Conservation (phyloP, 768 basidiomycete species). For the Cubamyces lactineus region DNA sequence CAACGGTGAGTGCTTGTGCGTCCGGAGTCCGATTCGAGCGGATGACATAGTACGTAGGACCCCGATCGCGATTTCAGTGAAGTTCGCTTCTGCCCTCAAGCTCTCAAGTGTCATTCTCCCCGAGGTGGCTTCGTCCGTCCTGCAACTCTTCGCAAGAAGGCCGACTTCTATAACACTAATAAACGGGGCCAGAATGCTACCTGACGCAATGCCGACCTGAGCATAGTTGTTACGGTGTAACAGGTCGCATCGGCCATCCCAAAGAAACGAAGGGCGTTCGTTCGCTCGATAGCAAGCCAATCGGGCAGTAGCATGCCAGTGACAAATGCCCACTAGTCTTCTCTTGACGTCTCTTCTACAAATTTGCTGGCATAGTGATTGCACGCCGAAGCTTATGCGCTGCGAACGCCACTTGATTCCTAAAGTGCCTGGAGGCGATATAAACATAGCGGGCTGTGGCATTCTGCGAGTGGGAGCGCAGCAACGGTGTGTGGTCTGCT, state of each 20-base stretch:
- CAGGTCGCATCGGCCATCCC: too few species aligned
- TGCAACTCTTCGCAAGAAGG: too few species aligned
- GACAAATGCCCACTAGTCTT: not conserved
- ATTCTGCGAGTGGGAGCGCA: not conserved
- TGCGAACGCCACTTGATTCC: not conserved
- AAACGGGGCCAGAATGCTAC: too few species aligned
- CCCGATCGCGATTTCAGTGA: slow-evolving; percentile 1
- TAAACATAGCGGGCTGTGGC: not conserved
- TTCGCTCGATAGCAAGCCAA: too few species aligned
- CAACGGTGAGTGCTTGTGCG: not conserved
- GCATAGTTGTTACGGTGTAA: too few species aligned
- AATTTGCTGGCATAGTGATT: too few species aligned
- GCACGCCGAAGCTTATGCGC: too few species aligned
- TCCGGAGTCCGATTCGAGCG: slow-evolving; percentile 16
- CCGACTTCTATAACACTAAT: too few species aligned
- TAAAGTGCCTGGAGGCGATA: not conserved
- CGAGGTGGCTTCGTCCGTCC: too few species aligned
- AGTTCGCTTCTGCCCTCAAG: not conserved
- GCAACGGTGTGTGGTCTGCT: slow-evolving; percentile 5
- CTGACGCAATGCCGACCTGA: too few species aligned
- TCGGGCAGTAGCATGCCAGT: not conserved
- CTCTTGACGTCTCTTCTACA: not conserved
- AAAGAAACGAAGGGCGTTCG: too few species aligned
- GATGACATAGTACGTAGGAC: slow-evolving; percentile 3
- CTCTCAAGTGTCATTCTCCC: not conserved